Evolutionary conservation across 2,329 filamentous ascomycete species (phyloP).

Genomic region (Thermoascus crustaceus): DNA sequence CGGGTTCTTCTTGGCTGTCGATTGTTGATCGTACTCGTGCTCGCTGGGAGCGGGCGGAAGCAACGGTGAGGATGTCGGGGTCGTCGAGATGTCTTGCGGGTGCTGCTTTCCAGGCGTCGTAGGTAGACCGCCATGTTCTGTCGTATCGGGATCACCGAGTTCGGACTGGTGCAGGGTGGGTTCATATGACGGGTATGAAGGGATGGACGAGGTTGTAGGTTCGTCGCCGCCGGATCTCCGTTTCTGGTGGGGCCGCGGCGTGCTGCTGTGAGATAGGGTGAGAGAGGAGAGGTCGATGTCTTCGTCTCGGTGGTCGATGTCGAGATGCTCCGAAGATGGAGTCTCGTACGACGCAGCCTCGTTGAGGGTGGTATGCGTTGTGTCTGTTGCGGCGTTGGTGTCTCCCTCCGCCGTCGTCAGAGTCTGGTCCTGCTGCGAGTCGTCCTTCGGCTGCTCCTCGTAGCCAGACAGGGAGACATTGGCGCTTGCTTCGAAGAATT

Average conservation of each 20-base stretch:
- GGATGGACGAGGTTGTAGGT: slow-evolving; percentile 33
- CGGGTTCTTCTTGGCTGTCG: slow-evolving; percentile 29
- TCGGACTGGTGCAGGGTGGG: slow-evolving; percentile 56
- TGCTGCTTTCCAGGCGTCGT: slow-evolving; percentile 31
- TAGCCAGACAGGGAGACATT: slow-evolving; percentile 95
- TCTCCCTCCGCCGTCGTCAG: slow-evolving; percentile 50
- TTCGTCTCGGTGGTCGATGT: slow-evolving; percentile 26
- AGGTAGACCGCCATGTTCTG: slow-evolving; percentile 27
- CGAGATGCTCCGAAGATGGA: slow-evolving; percentile 27
- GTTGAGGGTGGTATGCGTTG: slow-evolving; percentile 33
- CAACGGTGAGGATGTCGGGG: slow-evolving; percentile 51
- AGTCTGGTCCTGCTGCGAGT: slow-evolving; percentile 47
- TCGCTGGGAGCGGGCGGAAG: slow-evolving; percentile 43
- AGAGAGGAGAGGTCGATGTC: slow-evolving; percentile 40
- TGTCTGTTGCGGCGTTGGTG: slow-evolving; percentile 44
- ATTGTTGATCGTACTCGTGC: slow-evolving; percentile 33
- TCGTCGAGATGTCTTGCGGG: slow-evolving; percentile 53
- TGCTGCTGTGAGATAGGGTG: slow-evolving; percentile 39
- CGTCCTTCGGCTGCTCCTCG: slow-evolving; percentile 62
- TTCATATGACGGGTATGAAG: slow-evolving; percentile 71
- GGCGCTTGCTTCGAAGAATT: slow-evolving; percentile 97
- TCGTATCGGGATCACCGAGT: no score
- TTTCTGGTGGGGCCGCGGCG: slow-evolving; percentile 29
- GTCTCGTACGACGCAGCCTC: slow-evolving; percentile 36
- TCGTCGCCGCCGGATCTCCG: slow-evolving; percentile 25